phyloP scores from a whole-genome alignment of 2,329 filamentous ascomycete species.

The Botrytis elliptica region DNA sequence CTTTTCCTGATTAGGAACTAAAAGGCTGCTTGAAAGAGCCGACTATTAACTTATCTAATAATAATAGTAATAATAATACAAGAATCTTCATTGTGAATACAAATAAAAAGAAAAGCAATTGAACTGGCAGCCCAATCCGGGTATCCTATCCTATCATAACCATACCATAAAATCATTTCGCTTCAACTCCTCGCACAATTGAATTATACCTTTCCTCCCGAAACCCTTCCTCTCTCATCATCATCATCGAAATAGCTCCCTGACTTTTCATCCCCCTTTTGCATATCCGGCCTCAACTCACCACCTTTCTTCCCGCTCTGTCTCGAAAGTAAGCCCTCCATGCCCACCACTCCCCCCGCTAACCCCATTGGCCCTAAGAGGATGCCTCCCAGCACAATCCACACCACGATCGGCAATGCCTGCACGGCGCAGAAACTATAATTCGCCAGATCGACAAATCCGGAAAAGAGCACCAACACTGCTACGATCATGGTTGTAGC shows the following conservation, averaged over 20 bases:
- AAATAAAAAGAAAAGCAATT: background rate
- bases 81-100: background rate
- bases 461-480: background rate
- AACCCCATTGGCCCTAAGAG: background rate
- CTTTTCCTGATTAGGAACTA: no score
- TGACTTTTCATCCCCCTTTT: background rate
- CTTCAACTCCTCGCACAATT: background rate
- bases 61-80: background rate
- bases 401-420: background rate
- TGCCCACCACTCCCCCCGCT: background rate
- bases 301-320: background rate
- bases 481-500: background rate
- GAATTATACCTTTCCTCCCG: background rate
- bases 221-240: background rate
- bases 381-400: background rate
- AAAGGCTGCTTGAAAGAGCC: no score
- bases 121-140: background rate
- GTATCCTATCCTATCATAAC: background rate
- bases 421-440: background rate
- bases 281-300: background rate
- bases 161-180: background rate
- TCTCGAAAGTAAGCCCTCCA: background rate
- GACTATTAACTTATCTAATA: background rate
- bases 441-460: background rate
- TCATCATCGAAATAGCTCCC: background rate